Evolutionary conservation across 192 early-diverging fungal genomes (phyloP), one percentile per base, ranked within the genome.

Genomic region (Coemansia sp.): DNA sequence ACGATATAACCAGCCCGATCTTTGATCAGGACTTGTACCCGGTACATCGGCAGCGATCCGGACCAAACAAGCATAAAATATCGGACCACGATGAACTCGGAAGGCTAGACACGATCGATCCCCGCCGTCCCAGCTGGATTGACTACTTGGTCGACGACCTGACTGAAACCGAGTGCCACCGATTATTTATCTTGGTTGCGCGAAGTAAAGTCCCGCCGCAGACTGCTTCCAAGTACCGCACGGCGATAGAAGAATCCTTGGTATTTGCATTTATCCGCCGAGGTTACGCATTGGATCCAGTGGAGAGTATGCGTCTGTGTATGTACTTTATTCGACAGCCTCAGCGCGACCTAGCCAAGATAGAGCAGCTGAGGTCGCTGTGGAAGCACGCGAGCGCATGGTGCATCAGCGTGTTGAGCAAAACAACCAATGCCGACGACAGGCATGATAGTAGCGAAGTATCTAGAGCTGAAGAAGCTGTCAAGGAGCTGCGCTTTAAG

Each of bases 161-260:
- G 15, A 12, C 37, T 0, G 74, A 70, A 2, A 23, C 61, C 2
- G 80, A 70, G 21, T 51, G 62, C 3, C 80, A 73, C 15, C 62
- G 11, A 46, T 46, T 82, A 34, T 76, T 76, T 27, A 11, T 34
- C 4, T 19, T 76, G 36, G 79, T 82, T 31, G 61, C 71, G 3
- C 71, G 58, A n/a, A 76, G 71, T 72, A 63, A 65, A 21, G 62
- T 82, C 31, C 75, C 71, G 5, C 37, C 58, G 1, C 61, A 37
- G 0, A 32, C 62, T 3, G 41, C 62, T 7, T 19, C 68, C 17
- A 39, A 46, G 44, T 69, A 70, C 53, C 67, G 71, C 1, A 39
- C 79, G 31, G 71, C 71, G 2, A 60, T 69, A 8, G 79, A 82
- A 46, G 79, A 82, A 21, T 74, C 79, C 37, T 71, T 82, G 71